Evolutionary conservation across 345 rosid genomes (phyloP), one percentile per base, ranked within the genome.

Genomic region (Lepidium sativum): DNA sequence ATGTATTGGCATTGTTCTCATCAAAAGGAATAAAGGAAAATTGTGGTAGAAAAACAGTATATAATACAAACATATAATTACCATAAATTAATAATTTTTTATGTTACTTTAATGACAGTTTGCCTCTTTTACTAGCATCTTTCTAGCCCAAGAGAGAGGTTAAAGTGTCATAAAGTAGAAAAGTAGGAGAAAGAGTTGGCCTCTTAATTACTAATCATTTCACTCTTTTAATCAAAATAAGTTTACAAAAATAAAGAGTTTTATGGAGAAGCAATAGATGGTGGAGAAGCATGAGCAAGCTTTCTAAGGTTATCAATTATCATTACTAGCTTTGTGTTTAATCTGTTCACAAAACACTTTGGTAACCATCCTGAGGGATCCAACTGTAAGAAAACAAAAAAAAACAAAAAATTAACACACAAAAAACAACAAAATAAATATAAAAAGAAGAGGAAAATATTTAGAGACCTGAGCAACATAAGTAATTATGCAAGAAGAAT

Each of bases 331-430:
- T 80, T 89, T 13, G 96, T 84, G 67, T 84, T 86, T 27, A 83
- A 81, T 60, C 89, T 77, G 60, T 89, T 89, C 75, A 83, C 84
- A 43, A 89, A 84, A 78, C 82, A 84, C 73, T 78, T 89, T 14
- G 92, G 92, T 44, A 86, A 75, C 96, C 96, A 89, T 77, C 92
- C 94, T 43, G 90, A 86, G n/a, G 91, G 94, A 78, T 89, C 96
- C 50, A 89, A 69, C 96, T 86, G 89, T n/a, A 14, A 6, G 10
- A 6, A 14, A n/a, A 43, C 9, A 1, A 60, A 27, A n/a, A 15
- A 4, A 6, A 31, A 37, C 8, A 9, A 1, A 16, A 2, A 17
- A 12, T 8, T 11, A 42, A 21, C 12, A 9, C 4, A 17, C 38
- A 51, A 0, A 23, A 45, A 39, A 38, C 41, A 3, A 6, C 5